phyloP scores from a whole-genome alignment of 75 land plant genomes.

The Larix kaempferi region DNA sequence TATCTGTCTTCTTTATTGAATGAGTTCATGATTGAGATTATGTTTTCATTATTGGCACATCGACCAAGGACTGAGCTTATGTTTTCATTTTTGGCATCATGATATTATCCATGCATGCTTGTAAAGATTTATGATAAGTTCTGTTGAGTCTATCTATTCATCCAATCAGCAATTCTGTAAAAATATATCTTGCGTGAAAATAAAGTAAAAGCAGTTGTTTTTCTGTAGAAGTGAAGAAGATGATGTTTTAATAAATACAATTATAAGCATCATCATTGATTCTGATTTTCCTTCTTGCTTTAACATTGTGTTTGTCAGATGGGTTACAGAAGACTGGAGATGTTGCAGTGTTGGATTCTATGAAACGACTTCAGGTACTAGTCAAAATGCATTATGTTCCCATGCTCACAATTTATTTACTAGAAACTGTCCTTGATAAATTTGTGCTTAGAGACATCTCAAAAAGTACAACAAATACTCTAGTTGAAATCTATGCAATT shows the following conservation, averaged over 20 bases:
- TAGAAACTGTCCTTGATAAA: too few relatives aligned
- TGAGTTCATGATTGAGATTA: too few relatives aligned
- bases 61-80: too few relatives aligned
- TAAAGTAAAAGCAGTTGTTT: background rate
- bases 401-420: too few relatives aligned
- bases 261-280: background rate
- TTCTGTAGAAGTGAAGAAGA: background rate
- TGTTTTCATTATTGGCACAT: background rate
- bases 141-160: background rate
- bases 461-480: too few relatives aligned
- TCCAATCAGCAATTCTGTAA: conserved; percentile 2
- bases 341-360: background rate
- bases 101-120: background rate
- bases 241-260: background rate
- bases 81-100: background rate
- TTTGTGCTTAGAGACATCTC: too few relatives aligned
- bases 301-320: background rate
- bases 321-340: conserved; percentile 6
- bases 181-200: background rate
- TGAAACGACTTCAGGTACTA: conserved; percentile 4
- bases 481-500: too few relatives aligned
- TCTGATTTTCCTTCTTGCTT: background rate
- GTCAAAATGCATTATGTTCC: background rate
- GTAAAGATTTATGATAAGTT: background rate
- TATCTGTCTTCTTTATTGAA: background rate